Conservation (phyloP, 805 yeast genomes). For the Ascoidea rubescens region DNA sequence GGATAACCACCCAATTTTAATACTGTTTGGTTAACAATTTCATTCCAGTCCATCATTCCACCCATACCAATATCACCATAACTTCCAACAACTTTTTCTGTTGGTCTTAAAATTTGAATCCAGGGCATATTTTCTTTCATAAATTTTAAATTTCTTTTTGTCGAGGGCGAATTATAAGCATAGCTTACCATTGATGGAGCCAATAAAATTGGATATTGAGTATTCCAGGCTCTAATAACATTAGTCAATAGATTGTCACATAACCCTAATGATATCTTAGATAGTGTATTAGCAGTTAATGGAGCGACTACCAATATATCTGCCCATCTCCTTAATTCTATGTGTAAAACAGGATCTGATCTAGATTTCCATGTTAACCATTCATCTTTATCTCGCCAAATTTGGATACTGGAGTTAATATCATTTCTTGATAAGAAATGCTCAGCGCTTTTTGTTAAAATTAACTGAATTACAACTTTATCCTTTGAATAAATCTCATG, state of each 20-base stretch:
- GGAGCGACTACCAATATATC: slow-evolving; percentile 92
- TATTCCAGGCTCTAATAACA: slow-evolving; percentile 92
- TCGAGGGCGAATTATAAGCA: slow-evolving; percentile 79
- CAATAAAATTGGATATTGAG: slow-evolving; percentile 71
- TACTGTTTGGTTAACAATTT: slow-evolving; percentile 76
- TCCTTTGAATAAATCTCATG: slow-evolving; percentile 68
- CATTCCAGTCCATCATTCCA: slow-evolving; percentile 97
- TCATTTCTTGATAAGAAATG: slow-evolving; percentile 53
- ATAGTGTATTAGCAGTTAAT: slow-evolving; percentile 79
- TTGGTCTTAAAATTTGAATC: slow-evolving; percentile 88
- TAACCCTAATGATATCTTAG: slow-evolving; percentile 80
- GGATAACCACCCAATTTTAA: slow-evolving; percentile 55
- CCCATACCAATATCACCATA: slow-evolving; percentile 99
- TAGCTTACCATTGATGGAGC: slow-evolving; percentile 96
- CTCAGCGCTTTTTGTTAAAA: slow-evolving; percentile 75
- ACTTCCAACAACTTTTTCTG: slow-evolving; percentile 82
- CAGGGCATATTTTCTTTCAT: slow-evolving; percentile 87
- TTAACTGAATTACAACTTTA: slow-evolving; percentile 70
- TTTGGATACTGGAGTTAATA: slow-evolving; percentile 53
- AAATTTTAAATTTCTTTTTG: slow-evolving; percentile 66
- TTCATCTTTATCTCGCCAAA: slow-evolving; percentile 92
- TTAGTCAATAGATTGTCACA: slow-evolving; percentile 88
- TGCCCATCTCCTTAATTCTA: slow-evolving; percentile 94
- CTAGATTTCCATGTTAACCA: slow-evolving; percentile 81
- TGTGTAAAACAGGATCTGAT: slow-evolving; percentile 86